Evolutionary conservation across 225 moss, liverwort and hornwort genomes (phyloP), one percentile per base, ranked within the genome.

Genomic region (Bryoerythrophyllum caledonicum): DNA sequence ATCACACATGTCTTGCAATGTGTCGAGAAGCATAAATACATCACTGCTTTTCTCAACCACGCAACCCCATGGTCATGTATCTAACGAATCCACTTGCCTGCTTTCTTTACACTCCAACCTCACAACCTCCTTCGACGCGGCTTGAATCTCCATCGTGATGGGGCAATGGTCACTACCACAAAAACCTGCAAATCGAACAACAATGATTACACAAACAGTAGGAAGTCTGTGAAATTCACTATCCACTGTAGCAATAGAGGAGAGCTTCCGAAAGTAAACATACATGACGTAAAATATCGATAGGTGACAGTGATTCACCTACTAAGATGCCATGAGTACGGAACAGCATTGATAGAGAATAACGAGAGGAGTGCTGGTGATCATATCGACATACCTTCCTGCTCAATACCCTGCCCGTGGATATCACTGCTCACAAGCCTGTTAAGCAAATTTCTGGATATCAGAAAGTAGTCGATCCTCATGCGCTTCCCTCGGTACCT

Each of bases 401-500:
- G 86, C 64, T 94, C 92, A 64, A 92, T 83, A 23, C 94, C 94
- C 64, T 86, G 88, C 68, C 92, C 94, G 63, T 82, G 85, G 40
- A 86, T 92, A 24, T 90, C 83, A 74, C 92, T 86, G 73, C 74
- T 78, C 17, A 83, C 61, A 74, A 94, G 74, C 56, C 86, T 82
- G 66, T 73, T 80, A 12, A 83, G 64, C 64, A 94, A 63, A 69
- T 83, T 81, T 41, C 69, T 79, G 54, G 89, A 81, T 63, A 94
- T 48, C 72, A 94, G 69, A 65, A 92, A 92, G 67, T 92, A 94
- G 77, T 90, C 94, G 65, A 94, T 94, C 73, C 94, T 87, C 94
- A 94, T 94, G 19, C 92, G 90, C 80, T 94, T 94, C 49, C 90
- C 94, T 12, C 94, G 90, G 77, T 94, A 94, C 81, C 92, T 94